Evolutionary conservation across 371 early-diverging fungal species (phyloP), one percentile per base, ranked within the genome.

Genomic region (Blyttiomyces sp.): DNA sequence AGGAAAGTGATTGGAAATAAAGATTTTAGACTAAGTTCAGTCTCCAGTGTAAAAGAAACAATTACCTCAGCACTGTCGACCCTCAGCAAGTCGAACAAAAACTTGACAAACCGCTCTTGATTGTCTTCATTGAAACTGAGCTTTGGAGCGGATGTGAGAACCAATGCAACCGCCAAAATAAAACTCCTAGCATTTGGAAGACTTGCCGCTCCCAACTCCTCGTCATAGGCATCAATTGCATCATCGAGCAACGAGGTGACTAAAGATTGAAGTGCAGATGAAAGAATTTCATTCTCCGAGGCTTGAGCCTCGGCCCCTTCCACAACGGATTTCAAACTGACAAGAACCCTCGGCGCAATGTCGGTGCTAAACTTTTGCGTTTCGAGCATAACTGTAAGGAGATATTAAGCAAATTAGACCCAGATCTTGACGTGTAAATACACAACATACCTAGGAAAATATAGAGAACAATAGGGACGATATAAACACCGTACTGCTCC

Each of bases 81-180:
- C 27, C 36, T n/a, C 32, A 70, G 26, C 45, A 55, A 31, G 9
- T 33, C 34, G 21, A 26, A 54, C 7, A 70, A 27, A 9, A 43
- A 17, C 35, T 30, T 30, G 17, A 34, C 35, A 13, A 71, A 13
- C 24, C 63, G 34, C 7, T 60, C 68, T 31, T 67, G 65, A 16
- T 30, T 54, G 3, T 39, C 50, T 0, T 19, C 28, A 44, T 61
- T 36, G 19, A 46, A 32, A 21, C 45, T 46, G 16, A 58, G 45
- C 1, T 39, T 43, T 2, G 68, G 66, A 2, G 49, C 27, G 0
- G 43, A 24, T 3, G 64, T 69, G 11, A 67, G 19, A 23, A 67
- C 31, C 31, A 73, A 33, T 9, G 65, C 55, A 33, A 56, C 32
- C 9, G 52, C 73, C 17, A 73, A 48, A 6, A 69, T 24, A 11